Evolutionary conservation across 805 yeast species (phyloP).

Genomic region (Suhomyces kilbournensis): DNA sequence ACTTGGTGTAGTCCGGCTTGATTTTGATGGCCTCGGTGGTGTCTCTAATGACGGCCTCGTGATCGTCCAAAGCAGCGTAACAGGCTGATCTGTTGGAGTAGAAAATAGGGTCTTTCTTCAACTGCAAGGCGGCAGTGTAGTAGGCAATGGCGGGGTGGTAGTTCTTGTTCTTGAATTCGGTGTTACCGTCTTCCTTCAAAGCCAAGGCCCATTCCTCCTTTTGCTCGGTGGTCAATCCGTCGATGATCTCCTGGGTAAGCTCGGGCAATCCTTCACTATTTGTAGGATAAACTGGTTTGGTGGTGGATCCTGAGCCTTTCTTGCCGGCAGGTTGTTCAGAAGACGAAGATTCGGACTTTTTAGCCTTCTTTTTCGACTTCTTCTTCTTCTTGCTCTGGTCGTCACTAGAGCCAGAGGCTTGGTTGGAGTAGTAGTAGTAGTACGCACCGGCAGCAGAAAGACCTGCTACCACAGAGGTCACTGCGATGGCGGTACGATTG

Average conservation of each 20-base stretch:
- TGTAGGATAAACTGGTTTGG: conserved; percentile 46
- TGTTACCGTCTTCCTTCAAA: conserved; percentile 88
- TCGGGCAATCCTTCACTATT: conserved; percentile 57
- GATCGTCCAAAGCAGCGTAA: conserved; percentile 75
- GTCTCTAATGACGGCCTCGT: conserved; percentile 82
- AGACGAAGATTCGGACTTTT: conserved; percentile 10
- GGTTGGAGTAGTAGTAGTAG: conserved; percentile 41
- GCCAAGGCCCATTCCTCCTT: conserved; percentile 66
- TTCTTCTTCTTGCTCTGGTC: conserved; percentile 31
- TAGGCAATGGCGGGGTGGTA: conserved; percentile 73
- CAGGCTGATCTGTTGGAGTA: conserved; percentile 97
- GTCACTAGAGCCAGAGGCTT: conserved; percentile 12
- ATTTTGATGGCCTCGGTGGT: conserved; percentile 81
- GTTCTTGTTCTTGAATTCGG: conserved; percentile 65
- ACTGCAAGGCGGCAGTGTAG: conserved; percentile 73
- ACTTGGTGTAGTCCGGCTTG: conserved; percentile 88
- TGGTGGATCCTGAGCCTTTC: background rate
- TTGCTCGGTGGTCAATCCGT: conserved; percentile 46
- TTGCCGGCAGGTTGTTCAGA: background rate
- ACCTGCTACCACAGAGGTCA: conserved; percentile 64
- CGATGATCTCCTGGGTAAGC: conserved; percentile 46
- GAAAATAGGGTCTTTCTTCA: conserved; percentile 81
- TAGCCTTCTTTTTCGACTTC: conserved; percentile 47
- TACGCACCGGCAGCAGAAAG: conserved; percentile 64
- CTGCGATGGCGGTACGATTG: conserved; percentile 61